Conservation (phyloP, 768 basidiomycete species). For the Lentinula guzmanii region DNA sequence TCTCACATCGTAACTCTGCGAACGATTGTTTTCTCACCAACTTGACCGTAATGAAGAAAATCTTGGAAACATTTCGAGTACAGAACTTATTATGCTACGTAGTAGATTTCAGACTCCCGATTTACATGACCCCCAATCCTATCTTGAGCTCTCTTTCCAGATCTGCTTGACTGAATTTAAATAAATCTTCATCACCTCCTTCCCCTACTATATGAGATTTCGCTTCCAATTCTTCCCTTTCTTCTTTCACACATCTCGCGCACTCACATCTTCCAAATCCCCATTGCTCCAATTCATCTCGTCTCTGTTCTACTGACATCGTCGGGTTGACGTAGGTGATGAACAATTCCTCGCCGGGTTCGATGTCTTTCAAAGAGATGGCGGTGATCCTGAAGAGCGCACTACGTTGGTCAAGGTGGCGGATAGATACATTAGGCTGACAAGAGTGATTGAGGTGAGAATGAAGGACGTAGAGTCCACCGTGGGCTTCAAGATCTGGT, state of each 20-base stretch:
- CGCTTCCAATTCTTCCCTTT: constrained; percentile 26
- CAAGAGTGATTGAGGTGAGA: constrained; percentile 88
- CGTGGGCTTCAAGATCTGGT: constrained; percentile 77
- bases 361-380: constrained; percentile 59
- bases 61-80: too few species aligned
- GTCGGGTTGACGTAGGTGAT: constrained; percentile 77
- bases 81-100: too few species aligned
- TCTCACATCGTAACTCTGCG: too few species aligned
- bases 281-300: constrained; percentile 58
- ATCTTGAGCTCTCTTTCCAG: constrained; percentile 59
- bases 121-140: constrained; percentile 48
- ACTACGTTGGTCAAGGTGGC: constrained; percentile 65
- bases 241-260: constrained; percentile 60
- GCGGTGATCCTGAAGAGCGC: constrained; percentile 72
- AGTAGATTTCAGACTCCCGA: not conserved
- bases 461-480: constrained; percentile 80
- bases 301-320: constrained; percentile 39
- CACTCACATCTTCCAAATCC: constrained; percentile 72
- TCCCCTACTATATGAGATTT: constrained; percentile 10
- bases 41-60: too few species aligned
- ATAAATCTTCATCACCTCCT: not conserved
- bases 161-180: constrained; percentile 32
- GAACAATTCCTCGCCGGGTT: constrained; percentile 65
- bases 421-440: constrained; percentile 70
- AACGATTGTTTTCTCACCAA: too few species aligned